Conservation (phyloP, 257 asterid species). For the Solanum stenotomum region DNA sequence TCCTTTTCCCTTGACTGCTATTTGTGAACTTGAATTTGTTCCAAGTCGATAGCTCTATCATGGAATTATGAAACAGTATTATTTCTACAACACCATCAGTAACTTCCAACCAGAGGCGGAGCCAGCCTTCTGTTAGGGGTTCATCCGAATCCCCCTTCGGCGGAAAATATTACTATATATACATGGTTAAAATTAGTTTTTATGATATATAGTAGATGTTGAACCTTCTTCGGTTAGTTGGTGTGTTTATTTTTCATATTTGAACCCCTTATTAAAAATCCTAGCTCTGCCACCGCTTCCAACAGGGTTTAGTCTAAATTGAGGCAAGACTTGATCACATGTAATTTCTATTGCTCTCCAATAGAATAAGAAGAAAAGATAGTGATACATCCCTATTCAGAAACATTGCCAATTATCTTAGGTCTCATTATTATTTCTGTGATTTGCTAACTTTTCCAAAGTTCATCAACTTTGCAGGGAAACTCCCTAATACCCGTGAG, state of each 20-base stretch:
- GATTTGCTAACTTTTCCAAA: neutral
- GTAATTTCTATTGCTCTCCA: neutral
- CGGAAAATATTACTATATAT: no score
- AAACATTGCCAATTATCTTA: neutral
- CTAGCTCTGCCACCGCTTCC: no score
- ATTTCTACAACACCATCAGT: no score
- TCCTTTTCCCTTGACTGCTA: neutral
- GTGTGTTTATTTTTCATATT: no score
- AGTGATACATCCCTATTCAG: neutral
- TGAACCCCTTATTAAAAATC: no score
- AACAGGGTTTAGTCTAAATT: neutral
- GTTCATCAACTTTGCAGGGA: slow-evolving; percentile 5
- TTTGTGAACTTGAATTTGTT: neutral
- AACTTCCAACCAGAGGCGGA: no score
- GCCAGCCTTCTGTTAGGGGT: no score
- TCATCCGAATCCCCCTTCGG: no score
- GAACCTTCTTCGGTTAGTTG: no score
- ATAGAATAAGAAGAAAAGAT: neutral
- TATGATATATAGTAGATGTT: no score
- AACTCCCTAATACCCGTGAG: slow-evolving; percentile 7
- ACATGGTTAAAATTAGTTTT: no score
- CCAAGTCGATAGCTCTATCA: neutral
- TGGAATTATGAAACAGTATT: neutral
- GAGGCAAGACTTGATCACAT: neutral
- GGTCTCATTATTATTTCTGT: neutral